These are phyloP conservation scores for Helotiales sp. DNA, from an alignment of 2,329 filamentous ascomycete genomes.

Conservation along the genomic window DNA sequence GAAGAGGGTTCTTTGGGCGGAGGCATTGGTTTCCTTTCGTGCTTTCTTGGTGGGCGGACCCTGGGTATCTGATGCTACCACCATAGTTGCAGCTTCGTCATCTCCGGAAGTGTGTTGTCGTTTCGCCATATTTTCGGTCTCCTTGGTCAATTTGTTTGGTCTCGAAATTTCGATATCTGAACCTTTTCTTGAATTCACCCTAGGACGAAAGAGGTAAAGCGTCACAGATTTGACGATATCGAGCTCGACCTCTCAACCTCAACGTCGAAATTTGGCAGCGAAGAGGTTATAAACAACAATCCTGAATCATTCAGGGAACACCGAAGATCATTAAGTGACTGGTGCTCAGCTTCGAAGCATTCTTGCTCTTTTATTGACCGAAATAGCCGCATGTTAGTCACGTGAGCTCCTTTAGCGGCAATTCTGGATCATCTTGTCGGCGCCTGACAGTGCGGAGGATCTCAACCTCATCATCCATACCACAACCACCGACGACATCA, in stretches of 20 bases:
- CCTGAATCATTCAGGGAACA: too few relatives aligned
- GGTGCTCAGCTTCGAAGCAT: not conserved
- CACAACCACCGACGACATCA: conserved; percentile 25
- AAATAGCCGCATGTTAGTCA: not conserved
- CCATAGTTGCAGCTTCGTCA: conserved; percentile 18
- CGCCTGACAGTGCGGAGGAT: conserved; percentile 12
- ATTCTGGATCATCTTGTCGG: conserved; percentile 12
- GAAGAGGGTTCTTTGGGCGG: conserved; percentile 71
- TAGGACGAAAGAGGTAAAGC: not conserved
- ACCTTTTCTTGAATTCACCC: conserved; percentile 15
- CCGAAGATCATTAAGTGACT: too few relatives aligned
- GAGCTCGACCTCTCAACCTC: too few relatives aligned
- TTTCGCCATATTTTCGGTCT: conserved; percentile 27
- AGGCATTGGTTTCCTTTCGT: conserved; percentile 53
- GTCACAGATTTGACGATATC: not conserved
- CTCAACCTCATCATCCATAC: conserved; percentile 3
- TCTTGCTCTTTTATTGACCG: not conserved
- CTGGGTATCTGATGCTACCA: conserved; percentile 19
- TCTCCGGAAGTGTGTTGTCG: conserved; percentile 28
- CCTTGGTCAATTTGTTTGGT: too few relatives aligned
- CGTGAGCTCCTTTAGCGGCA: conserved; percentile 5
- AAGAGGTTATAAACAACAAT: too few relatives aligned
- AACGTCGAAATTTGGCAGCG: too few relatives aligned
- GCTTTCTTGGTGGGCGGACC: conserved; percentile 52
- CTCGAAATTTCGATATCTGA: conserved; percentile 4